phyloP scores from a whole-genome alignment of 768 basidiomycete genomes.

The Hericium erinaceus region DNA sequence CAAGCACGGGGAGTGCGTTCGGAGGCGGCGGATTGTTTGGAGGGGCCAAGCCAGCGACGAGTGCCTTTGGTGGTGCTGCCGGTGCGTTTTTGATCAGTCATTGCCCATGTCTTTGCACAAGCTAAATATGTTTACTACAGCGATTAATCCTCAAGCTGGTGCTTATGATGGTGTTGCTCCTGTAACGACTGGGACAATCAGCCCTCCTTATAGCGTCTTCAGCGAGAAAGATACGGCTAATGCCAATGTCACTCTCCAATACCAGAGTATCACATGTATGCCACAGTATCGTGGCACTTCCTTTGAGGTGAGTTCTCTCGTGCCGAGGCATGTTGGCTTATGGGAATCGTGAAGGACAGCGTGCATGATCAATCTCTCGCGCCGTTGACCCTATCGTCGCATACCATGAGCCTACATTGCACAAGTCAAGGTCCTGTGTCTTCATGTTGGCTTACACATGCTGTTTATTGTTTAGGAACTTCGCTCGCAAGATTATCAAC shows the following conservation, averaged over 20 bases:
- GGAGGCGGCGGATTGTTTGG: constrained; percentile 22
- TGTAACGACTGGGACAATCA: constrained; percentile 61
- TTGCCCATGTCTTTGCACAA: background rate
- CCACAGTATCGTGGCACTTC: constrained; percentile 71
- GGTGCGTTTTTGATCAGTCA: constrained; percentile 19
- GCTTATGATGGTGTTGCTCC: constrained; percentile 34
- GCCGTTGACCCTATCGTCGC: background rate
- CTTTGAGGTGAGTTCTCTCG: constrained; percentile 31
- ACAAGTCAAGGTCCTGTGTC: background rate
- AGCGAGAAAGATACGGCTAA: constrained; percentile 57
- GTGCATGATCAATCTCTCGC: background rate
- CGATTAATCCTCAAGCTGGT: constrained; percentile 23
- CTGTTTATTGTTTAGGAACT: constrained; percentile 27
- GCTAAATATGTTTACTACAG: background rate
- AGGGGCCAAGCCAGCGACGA: constrained; percentile 24
- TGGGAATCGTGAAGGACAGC: background rate
- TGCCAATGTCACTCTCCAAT: constrained; percentile 45
- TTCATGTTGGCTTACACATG: background rate
- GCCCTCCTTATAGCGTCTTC: constrained; percentile 50
- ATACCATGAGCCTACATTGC: background rate
- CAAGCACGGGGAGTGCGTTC: constrained; percentile 27
- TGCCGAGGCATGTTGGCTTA: constrained; percentile 2
- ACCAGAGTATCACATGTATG: constrained; percentile 77
- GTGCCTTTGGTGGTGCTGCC: constrained; percentile 34
- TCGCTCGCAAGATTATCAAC: constrained; percentile 38